phyloP scores from a whole-genome alignment of 306 rosid genomes.

The Citrullus amarus region DNA sequence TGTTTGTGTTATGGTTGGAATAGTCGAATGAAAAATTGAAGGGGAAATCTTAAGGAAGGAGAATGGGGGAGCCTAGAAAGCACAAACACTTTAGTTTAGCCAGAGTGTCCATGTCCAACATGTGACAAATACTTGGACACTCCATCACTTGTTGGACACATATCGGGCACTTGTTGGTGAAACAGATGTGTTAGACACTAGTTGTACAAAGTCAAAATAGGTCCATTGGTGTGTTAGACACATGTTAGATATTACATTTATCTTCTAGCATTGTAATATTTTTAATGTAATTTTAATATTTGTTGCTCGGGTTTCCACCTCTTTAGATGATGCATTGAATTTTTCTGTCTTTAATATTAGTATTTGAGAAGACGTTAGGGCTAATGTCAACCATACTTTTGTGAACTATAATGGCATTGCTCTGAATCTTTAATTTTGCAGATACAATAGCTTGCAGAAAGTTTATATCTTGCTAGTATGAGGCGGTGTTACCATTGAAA shows the following conservation, averaged over 20 bases:
- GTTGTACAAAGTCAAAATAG: no score
- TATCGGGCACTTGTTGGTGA: no score
- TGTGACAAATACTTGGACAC: no score
- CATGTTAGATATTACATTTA: not conserved
- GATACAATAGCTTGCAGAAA: slow-evolving; percentile 5
- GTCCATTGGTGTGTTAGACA: no score
- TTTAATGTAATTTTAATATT: not conserved
- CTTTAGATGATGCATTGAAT: not conserved
- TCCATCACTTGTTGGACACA: no score
- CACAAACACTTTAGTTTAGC: no score
- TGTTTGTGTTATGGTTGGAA: no score
- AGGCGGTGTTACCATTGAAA: slow-evolving; percentile 1
- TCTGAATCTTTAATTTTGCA: slow-evolving; percentile 7
- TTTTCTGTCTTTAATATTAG: not conserved
- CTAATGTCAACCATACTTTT: not conserved
- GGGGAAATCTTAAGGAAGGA: no score
- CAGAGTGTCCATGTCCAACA: no score
- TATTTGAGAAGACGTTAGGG: not conserved
- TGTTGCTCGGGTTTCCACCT: not conserved
- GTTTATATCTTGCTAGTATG: slow-evolving; percentile 9
- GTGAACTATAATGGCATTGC: slow-evolving; percentile 2
- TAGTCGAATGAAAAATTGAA: no score
- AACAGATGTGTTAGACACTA: no score
- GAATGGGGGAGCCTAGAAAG: no score
- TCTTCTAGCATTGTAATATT: not conserved